Conservation (phyloP, 1,284 basidiomycete genomes). For the Leccinum subatratum region DNA sequence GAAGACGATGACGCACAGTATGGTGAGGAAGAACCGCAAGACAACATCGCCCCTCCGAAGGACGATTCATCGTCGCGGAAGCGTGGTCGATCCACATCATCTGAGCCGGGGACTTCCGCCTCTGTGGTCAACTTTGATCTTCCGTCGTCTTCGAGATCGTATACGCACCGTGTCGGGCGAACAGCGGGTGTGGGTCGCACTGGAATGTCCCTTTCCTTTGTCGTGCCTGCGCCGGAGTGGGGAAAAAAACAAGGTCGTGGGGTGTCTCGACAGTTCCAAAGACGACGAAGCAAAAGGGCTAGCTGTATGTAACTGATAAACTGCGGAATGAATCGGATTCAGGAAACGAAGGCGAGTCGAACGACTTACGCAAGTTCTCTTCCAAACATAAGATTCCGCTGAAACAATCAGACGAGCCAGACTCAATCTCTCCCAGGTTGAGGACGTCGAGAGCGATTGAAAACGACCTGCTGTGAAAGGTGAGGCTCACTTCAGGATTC, state of each 20-base stretch:
- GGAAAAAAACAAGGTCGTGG: slow-evolving; percentile 75
- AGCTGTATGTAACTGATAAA: too few species aligned
- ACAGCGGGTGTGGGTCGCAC: slow-evolving; percentile 94
- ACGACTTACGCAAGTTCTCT: too few species aligned
- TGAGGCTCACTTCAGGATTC: too few species aligned
- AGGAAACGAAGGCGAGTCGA: too few species aligned
- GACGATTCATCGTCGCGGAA: slow-evolving; percentile 29
- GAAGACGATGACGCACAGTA: slow-evolving; percentile 39
- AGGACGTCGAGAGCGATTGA: too few species aligned
- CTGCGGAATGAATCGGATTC: too few species aligned
- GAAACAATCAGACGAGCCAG: too few species aligned
- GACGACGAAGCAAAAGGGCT: slow-evolving; percentile 60
- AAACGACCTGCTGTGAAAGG: too few species aligned
- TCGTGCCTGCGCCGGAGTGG: slow-evolving; percentile 74
- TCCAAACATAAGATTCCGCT: too few species aligned
- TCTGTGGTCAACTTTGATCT: slow-evolving; percentile 99
- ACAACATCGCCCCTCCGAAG: background rate
- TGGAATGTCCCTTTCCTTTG: slow-evolving; percentile 88
- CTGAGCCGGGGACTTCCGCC: slow-evolving; percentile 40
- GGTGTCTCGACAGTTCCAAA: slow-evolving; percentile 61
- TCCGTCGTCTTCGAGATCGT: slow-evolving; percentile 82
- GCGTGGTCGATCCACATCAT: slow-evolving; percentile 32
- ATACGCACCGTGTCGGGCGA: slow-evolving; percentile 94
- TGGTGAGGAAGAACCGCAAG: slow-evolving; percentile 9
- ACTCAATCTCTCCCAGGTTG: too few species aligned